Base-by-base conservation (phyloP, 441 rosid genomes). In the Rhodomyrtus psidioides region DNA sequence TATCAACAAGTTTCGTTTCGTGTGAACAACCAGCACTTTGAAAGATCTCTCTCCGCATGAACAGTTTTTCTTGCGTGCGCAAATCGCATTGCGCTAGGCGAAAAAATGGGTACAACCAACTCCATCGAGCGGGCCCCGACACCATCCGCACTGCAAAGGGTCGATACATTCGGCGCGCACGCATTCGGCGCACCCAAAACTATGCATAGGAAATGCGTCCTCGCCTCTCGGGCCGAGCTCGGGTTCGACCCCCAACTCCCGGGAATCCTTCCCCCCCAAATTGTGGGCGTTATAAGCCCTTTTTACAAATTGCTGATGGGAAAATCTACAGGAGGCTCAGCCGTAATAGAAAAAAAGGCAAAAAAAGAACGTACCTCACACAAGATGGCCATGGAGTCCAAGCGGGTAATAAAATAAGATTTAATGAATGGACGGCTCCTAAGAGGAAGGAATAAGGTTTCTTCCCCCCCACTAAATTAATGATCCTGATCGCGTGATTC, bases 361-460 rank as follows among this genome's bases (percentile, higher is more conserved):
- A 24, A 9, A 9, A 65, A 65, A 34, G 46, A 34, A 34, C 14
- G 46, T 6, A 34, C 12, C 5, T 7, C 16, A 9, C 44, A 3
- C n/a, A 9, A 70, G 79, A 70, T 39, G n/a, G 49, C 49, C 51
- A 39, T 12, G 26, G 76, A 34, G 76, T 12, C n/a, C 79, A 6
- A 10, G 12, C 1, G 15, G 15, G 79, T 14, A 4, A 70, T 30
- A 21, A 12, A 2, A 39, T 34, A 39, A 39, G 2, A 9, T 23
- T 12, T 3, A 39, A 65, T 39, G 9, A 87, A 86, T 88, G 86
- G 85, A 89, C 85, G 93, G 93, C 57, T 90, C 92, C 90, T 6
- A 82, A 83, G 81, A 86, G 81, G 90, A 90, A 21, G 92, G 92
- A 90, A 91, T 91, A 60, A 54, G 54, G 39, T 9, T 3, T 39